Conservation (phyloP, 768 basidiomycete genomes). For the Lactarius indigo region DNA sequence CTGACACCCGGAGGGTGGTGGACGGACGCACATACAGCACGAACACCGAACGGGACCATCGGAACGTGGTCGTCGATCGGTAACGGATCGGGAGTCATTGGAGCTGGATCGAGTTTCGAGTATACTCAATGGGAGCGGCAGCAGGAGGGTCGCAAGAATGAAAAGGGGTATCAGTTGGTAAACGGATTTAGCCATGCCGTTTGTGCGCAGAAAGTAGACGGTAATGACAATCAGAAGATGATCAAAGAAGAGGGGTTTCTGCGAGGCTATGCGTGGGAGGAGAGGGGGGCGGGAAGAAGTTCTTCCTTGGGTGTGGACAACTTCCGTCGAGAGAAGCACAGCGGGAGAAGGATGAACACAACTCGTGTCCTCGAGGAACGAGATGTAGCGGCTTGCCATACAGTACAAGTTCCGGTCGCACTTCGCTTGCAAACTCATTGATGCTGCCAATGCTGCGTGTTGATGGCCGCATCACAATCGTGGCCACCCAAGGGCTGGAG, state of each 20-base stretch:
- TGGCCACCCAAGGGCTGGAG: not conserved
- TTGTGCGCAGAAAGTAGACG: not conserved
- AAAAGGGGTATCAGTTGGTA: constrained; percentile 1
- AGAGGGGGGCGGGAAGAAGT: not conserved
- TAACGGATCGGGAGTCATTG: not conserved
- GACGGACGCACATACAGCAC: not conserved
- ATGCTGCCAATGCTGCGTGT: not conserved
- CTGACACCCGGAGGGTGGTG: not conserved
- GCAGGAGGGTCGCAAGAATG: not conserved
- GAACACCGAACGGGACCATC: not conserved
- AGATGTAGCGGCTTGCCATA: not conserved
- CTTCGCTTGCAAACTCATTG: not conserved
- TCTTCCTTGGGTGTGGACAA: not conserved
- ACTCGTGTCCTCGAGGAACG: not conserved
- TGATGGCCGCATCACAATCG: not conserved
- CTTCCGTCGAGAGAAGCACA: not conserved
- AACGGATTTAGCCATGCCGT: not conserved
- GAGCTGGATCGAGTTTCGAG: not conserved
- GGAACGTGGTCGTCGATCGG: not conserved
- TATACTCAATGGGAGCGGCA: not conserved
- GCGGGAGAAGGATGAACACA: not conserved
- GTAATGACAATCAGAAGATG: not conserved
- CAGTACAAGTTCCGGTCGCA: not conserved
- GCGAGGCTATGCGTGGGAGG: not conserved
- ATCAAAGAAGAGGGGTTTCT: not conserved